Evolutionary conservation across 2,329 filamentous ascomycete species (phyloP).

Genomic region (Aspergillus candidus): DNA sequence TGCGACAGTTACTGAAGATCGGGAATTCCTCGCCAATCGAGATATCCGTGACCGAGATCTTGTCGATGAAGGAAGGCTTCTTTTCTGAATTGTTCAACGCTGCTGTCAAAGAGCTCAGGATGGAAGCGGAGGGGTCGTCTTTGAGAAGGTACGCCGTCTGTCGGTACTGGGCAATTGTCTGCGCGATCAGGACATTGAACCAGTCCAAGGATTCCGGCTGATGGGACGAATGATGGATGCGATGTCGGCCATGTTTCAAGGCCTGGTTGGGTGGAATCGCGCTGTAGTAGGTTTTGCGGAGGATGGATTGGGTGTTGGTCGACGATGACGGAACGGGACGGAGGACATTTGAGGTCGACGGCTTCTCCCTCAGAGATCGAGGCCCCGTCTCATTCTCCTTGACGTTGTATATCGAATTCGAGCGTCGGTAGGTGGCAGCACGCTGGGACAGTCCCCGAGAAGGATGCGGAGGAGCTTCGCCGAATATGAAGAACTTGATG

Average conservation of each 20-base stretch:
- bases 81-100: slow-evolving; percentile 81
- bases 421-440: slow-evolving; percentile 70
- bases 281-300: slow-evolving; percentile 97
- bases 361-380: slow-evolving; percentile 42
- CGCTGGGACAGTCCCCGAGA: slow-evolving; percentile 70
- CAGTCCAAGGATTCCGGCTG: slow-evolving; percentile 96
- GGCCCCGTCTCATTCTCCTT: slow-evolving; percentile 37
- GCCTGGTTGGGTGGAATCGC: slow-evolving; percentile 37
- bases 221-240: slow-evolving; percentile 61
- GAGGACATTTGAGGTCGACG: slow-evolving; percentile 61
- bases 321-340: slow-evolving; percentile 69
- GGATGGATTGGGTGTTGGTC: slow-evolving; percentile 72
- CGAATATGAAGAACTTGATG: slow-evolving; percentile 99
- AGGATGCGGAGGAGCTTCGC: slow-evolving; percentile 80
- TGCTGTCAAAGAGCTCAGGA: slow-evolving; percentile 76
- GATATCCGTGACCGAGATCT: slow-evolving; percentile 89
- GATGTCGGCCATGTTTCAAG: slow-evolving; percentile 37
- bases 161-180: slow-evolving; percentile 92
- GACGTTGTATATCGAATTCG: slow-evolving; percentile 53
- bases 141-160: slow-evolving; percentile 89
- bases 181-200: slow-evolving; percentile 96
- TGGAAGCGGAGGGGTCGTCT: slow-evolving; percentile 47
- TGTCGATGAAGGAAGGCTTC: slow-evolving; percentile 85
- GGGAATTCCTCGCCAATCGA: slow-evolving; percentile 95
- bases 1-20: slow-evolving; percentile 95